Base-by-base conservation (phyloP, 352 stramenopile genomes). In the Elongisporangium anandrum region DNA sequence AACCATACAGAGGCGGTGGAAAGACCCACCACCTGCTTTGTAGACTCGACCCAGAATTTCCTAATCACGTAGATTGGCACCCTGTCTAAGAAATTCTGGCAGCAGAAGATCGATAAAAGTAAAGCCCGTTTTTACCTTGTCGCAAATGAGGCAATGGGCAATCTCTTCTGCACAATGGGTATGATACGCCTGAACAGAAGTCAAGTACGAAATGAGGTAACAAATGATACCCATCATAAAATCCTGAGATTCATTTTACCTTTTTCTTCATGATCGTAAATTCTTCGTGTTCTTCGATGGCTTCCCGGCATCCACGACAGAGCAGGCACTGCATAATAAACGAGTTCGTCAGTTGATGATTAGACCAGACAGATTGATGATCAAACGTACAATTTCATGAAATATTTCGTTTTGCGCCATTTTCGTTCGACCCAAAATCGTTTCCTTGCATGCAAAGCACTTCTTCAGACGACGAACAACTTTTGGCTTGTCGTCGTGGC, bases 251-350 rank as follows among this genome's bases (percentile, higher is more conserved):
- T n/a, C n/a, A n/a, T n/a, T n/a, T n/a, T 39, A 82, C 73, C 54
- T 88, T 88, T 54, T 91, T 94, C 68, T 88, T 88, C 55, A 90
- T 86, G 19, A 94, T 73, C 26, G 75, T 77, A 22, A 85, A 91
- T 16, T 94, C 81, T 45, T 92, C 84, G 24, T 87, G 64, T 52
- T 94, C 84, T 59, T 88, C 81, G 54, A 94, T 94, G 17, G 74
- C 68, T 41, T 90, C 84, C 20, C 84, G 79, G 57, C 84, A 94
- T 7, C 74, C 77, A 49, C 79, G 81, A 26, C 84, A 92, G 29
- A 92, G 66, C 54, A 94, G 66, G 64, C 84, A 94, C 79, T 88
- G 54, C 13, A 61, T 4, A 26, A 34, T n/a, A n/a, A n/a, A n/a
- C 41, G 4, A 10, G 51, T 39, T 21, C 24, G n/a, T 8, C 13